Evolutionary conservation across 1,284 basidiomycete species (phyloP), one percentile per base, ranked within the genome.

Genomic region (Leccinum solheimii): DNA sequence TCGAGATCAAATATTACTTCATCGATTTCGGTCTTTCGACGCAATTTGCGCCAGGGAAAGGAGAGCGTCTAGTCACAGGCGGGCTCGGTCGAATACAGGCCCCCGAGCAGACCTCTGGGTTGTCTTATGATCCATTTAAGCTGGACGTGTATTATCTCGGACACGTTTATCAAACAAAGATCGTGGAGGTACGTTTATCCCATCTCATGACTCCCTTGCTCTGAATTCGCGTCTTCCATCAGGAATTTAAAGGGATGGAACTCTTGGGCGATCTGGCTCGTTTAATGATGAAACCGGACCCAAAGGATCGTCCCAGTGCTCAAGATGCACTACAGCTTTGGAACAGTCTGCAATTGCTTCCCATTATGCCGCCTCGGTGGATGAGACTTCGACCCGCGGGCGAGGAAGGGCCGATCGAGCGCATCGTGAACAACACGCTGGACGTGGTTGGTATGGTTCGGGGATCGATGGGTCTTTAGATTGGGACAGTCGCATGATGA

Each of bases 21-120:
- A 67, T 75, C 13, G 74, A 72, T 56, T 76, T 72, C 34, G 67
- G 72, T 0, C 9, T 68, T 1, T 70, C 69, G 0, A 60, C 55
- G 0, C 4, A 56, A 3, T 63, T 69, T 10, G 1, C 1, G n/a
- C 19, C 58, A 0, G 54, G 16, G 0, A 34, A 68, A 4, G 4
- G 0, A 23, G 11, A 26, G 45, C 11, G 21, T 23, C 21, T 49
- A 13, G 45, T 49, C 0, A 5, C 9, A 10, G n/a, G 9, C 4
- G 2, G 10, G 1, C 21, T 55, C 0, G 69, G 67, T 3, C 57
- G 59, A 27, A 58, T 57, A 16, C 8, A 23, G 1, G 66, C 66
- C 0, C 69, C 68, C 1, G 63, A 68, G 1, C 69, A 67, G 6
- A 19, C 0, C 1, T 60, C 57, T 0, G 66, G 63, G 0, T 21